A percentile compares a stretch with the other conserved stretches of the same genome.
Conservation (phyloP, 2,329 filamentous ascomycete species). For the Penicillium sp. region DNA sequence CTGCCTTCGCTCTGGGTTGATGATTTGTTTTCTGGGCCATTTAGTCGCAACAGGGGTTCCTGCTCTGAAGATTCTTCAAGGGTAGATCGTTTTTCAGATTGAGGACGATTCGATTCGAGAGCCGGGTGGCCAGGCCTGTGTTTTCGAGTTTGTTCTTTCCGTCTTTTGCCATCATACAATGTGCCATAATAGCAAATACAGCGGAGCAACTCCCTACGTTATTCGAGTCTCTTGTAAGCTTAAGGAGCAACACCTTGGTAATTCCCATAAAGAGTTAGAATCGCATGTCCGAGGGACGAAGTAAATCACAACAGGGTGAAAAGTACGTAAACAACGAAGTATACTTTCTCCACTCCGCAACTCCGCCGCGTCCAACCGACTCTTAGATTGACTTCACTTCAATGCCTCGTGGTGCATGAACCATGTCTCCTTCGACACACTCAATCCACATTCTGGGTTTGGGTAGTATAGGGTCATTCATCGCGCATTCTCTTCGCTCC, state of each 20-base stretch:
- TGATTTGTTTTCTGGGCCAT: slow-evolving; percentile 17
- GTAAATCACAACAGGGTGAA: too few relatives aligned
- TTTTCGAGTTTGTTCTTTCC: slow-evolving; percentile 19
- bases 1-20: slow-evolving; percentile 16
- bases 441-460: slow-evolving; percentile 17
- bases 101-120: slow-evolving; percentile 17
- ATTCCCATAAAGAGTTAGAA: too few relatives aligned
- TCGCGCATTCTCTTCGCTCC: slow-evolving; percentile 17
- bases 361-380: too few relatives aligned
- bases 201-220: slow-evolving; percentile 16
- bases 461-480: slow-evolving; percentile 20
- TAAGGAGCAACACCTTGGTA: neutral
- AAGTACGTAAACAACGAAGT: too few relatives aligned
- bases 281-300: too few relatives aligned
- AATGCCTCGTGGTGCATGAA: neutral
- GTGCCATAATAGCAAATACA: slow-evolving; percentile 27
- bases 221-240: neutral
- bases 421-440: slow-evolving; percentile 5
- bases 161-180: slow-evolving; percentile 16
- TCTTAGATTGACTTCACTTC: too few relatives aligned
- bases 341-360: too few relatives aligned
- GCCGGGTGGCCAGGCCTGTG: slow-evolving; percentile 14
- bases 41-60: slow-evolving; percentile 11
- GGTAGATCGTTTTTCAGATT: slow-evolving; percentile 17
- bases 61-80: slow-evolving; percentile 12